Evolutionary conservation across 2,329 filamentous ascomycete genomes (phyloP), one percentile per base, ranked within the genome.

Genomic region (Colletotrichum tropicale): DNA sequence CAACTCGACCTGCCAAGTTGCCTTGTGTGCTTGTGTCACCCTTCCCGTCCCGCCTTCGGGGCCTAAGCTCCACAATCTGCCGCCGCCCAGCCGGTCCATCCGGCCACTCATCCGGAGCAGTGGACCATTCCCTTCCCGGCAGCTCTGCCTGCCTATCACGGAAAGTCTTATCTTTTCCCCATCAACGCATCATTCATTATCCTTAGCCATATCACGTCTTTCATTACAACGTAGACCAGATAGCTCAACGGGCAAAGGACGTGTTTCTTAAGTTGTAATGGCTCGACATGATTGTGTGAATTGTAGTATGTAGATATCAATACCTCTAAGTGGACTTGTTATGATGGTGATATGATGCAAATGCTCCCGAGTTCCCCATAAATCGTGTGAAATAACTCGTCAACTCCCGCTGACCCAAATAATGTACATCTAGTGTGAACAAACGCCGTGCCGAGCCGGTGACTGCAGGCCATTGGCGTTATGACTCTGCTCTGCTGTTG

Each of bases 381-480:
- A 43, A 36, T 36, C 48, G 34, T 32, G 26, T 28, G 26, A 55
- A 58, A 26, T 8, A 48, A 24, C 34, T 61, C 43, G 21, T 28
- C 16, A 21, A 64, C 62, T 72, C 69, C 73, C 70, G 73, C 73
- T 68, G 43, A 30, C 56, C 56, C 61, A 65, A 48, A 30, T 73
- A 68, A 64, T 68, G 64, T 64, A 67, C 38, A 75, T 73, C 64
- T 75, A 68, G 34, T 55, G 34, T 26, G 38, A 43, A 56, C 32
- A 62, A 36, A 62, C 55, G 55, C 68, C 55, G 34, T 34, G 21
- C 43, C 72, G 30, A 32, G 68, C 38, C 55, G 61, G 6, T 56
- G 18, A 26, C 16, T 16, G 55, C 55, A 34, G 21, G 12, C 4
- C 15, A 34, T 66, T 26, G 36, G n/a, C 21, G 30, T 26, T 24